These are phyloP conservation scores for Ophiostoma triangulosporum DNA, from an alignment of 2,329 filamentous ascomycete species.

Conservation along the genomic window DNA sequence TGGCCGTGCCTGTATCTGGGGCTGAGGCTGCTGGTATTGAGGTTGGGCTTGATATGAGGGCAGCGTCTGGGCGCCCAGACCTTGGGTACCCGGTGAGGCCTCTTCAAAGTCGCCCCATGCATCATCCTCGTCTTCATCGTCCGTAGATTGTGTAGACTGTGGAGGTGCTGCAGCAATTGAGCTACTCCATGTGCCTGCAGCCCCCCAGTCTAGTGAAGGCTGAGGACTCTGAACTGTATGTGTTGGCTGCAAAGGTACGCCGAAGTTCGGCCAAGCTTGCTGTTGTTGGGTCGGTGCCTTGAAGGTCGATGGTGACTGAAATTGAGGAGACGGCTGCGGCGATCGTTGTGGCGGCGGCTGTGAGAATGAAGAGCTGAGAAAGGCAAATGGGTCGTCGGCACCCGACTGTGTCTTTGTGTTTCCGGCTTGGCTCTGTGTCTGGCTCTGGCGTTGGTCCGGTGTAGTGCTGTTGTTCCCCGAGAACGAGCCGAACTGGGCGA, in stretches of 20 bases:
- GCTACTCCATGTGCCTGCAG: constrained; percentile 5
- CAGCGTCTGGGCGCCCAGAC: constrained; percentile 11
- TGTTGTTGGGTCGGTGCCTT: constrained; percentile 8
- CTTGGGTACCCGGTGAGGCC: constrained; percentile 19
- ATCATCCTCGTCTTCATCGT: constrained; percentile 38
- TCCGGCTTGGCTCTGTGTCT: constrained; percentile 1
- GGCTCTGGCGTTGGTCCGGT: constrained; percentile 17
- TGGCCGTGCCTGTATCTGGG: not conserved
- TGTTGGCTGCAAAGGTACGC: not conserved
- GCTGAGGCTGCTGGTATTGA: constrained; percentile 5
- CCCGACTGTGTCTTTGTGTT: constrained; percentile 6
- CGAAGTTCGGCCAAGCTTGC: not conserved
- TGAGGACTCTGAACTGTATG: not conserved
- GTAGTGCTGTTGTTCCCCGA: constrained; percentile 21
- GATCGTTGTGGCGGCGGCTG: constrained; percentile 6
- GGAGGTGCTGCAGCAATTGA: constrained; percentile 10
- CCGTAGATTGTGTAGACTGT: not conserved
- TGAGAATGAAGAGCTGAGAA: constrained; percentile 16
- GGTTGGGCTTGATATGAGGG: not conserved
- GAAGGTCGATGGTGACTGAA: constrained; percentile 5
- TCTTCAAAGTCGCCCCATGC: constrained; percentile 57
- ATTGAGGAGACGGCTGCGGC: constrained; percentile 1
- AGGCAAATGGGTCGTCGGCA: constrained; percentile 21
- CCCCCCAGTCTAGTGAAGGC: constrained; percentile 3
- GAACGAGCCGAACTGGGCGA: constrained; percentile 46